Conservation (phyloP, 768 basidiomycete species). For the Chalciporus sphaerocephalus region DNA sequence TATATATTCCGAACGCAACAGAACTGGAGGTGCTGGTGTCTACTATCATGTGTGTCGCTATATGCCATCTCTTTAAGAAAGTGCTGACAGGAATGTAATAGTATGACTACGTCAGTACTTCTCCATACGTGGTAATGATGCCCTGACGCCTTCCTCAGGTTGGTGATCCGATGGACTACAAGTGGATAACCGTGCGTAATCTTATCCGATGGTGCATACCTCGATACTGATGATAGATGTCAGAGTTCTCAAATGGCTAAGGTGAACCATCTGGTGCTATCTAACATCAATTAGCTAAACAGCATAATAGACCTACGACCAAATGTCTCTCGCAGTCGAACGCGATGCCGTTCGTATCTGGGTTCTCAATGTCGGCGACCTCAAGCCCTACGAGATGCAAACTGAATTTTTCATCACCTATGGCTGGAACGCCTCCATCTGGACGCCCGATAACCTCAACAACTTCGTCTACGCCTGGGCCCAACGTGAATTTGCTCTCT, state of each 20-base stretch:
- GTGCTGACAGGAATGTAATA: too few relatives aligned
- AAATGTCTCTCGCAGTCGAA: not conserved
- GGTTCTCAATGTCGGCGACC: not conserved
- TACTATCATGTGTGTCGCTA: slow-evolving; percentile 1
- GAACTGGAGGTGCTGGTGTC: slow-evolving; percentile 4
- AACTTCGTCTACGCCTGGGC: slow-evolving; percentile 59
- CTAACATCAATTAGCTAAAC: too few relatives aligned
- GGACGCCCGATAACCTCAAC: slow-evolving; percentile 44
- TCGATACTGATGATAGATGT: not conserved
- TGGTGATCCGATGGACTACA: slow-evolving; percentile 1
- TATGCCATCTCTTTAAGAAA: too few relatives aligned
- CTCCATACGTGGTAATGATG: too few relatives aligned
- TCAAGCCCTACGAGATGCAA: not conserved
- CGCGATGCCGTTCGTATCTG: not conserved
- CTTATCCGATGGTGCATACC: too few relatives aligned
- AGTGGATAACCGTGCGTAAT: not conserved
- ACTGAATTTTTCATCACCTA: slow-evolving; percentile 47
- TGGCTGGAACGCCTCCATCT: slow-evolving; percentile 42
- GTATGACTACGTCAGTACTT: too few relatives aligned
- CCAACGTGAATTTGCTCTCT: slow-evolving; percentile 55
- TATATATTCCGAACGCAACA: not conserved
- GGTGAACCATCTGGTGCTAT: not conserved
- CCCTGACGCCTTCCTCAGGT: not conserved
- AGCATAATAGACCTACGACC: not conserved
- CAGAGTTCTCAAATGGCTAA: slow-evolving; percentile 1